phyloP scores from a whole-genome alignment of 2,329 filamentous ascomycete genomes.

The Fusarium chaquense region DNA sequence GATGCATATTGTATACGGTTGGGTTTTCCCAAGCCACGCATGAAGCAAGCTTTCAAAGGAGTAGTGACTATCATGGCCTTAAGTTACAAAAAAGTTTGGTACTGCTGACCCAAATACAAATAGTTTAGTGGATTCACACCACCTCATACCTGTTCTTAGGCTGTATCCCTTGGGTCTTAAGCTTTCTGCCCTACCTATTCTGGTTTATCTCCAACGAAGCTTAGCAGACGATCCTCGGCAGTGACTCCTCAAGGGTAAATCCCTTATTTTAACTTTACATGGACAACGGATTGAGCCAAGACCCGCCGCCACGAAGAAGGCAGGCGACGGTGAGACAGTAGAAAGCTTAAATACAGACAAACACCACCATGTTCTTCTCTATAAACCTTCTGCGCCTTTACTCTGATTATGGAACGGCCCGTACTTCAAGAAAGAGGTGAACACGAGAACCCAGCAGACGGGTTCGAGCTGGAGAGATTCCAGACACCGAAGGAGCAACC shows the following conservation, averaged over 20 bases:
- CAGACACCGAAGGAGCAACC: neutral
- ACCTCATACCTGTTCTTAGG: neutral
- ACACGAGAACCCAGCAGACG: neutral
- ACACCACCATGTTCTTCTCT: neutral
- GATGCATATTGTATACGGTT: neutral
- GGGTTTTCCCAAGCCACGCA: neutral
- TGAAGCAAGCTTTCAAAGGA: neutral
- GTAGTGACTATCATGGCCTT: neutral
- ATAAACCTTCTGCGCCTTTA: neutral
- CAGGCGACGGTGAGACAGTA: neutral
- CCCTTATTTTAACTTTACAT: conserved; percentile 8
- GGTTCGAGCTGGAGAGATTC: conserved; percentile 19
- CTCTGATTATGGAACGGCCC: neutral
- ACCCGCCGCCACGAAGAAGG: conserved; percentile 8
- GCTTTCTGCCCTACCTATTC: neutral
- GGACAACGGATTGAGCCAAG: conserved; percentile 3
- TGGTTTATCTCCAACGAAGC: neutral
- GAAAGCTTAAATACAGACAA: conserved; percentile 26
- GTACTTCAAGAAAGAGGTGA: neutral
- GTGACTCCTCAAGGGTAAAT: conserved; percentile 13
- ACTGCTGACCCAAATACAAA: neutral
- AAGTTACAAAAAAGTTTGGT: neutral
- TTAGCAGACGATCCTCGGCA: neutral
- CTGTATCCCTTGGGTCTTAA: neutral
- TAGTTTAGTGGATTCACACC: neutral